A percentile compares a stretch with the other conserved stretches of the same genome.
phyloP scores from a whole-genome alignment of 768 basidiomycete genomes.

The Galerina sulciceps region DNA sequence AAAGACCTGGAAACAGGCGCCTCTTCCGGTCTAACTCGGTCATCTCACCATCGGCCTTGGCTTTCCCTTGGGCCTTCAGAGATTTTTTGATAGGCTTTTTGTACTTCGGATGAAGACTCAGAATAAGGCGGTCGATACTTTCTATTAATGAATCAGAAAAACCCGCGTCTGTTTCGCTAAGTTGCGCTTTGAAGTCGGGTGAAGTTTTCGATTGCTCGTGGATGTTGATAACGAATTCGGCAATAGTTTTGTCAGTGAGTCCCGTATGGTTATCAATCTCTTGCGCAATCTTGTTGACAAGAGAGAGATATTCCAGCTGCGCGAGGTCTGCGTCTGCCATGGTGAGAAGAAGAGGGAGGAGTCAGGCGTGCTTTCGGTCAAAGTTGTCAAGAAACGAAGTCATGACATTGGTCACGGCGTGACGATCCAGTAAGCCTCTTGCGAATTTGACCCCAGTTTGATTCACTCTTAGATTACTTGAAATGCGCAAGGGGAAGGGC shows the following conservation, averaged over 20 bases:
- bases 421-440: background rate
- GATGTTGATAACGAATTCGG: conserved; percentile 92
- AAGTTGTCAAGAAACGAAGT: too few species aligned
- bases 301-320: conserved; percentile 90
- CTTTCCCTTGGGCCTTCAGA: conserved; percentile 40
- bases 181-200: conserved; percentile 78
- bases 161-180: conserved; percentile 76
- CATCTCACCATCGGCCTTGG: conserved; percentile 37
- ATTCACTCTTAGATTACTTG: too few species aligned
- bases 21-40: conserved; percentile 77
- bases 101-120: conserved; percentile 95
- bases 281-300: conserved; percentile 90
- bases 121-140: conserved; percentile 92
- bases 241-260: conserved; percentile 88
- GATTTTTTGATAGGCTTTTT: conserved; percentile 66
- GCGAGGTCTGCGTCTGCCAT: conserved; percentile 84
- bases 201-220: conserved; percentile 81
- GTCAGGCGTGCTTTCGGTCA: too few species aligned
- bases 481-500: conserved; percentile 74
- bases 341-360: background rate
- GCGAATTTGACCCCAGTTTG: background rate
- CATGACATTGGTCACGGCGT: background rate
- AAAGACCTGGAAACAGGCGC: conserved; percentile 89
- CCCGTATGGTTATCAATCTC: conserved; percentile 90
- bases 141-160: conserved; percentile 92